Conservation (phyloP, 352 stramenopile genomes). For the Phytophthora hybrid region DNA sequence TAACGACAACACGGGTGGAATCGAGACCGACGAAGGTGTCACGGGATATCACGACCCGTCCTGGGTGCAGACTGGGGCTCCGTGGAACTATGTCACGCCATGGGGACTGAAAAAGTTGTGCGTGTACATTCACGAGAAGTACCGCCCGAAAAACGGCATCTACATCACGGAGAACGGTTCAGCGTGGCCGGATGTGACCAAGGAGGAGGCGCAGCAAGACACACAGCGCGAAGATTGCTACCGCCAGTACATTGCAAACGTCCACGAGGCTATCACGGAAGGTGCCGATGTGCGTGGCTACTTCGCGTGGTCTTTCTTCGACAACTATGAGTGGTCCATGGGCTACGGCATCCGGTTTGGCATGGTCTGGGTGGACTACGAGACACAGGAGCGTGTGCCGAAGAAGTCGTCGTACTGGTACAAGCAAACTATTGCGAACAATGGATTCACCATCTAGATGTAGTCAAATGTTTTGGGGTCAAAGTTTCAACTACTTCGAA, state of each 20-base stretch:
- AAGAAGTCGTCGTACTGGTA: slow-evolving; percentile 68
- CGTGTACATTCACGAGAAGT: slow-evolving; percentile 89
- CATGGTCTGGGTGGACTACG: slow-evolving; percentile 58
- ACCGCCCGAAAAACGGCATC: slow-evolving; percentile 74
- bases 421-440: slow-evolving; percentile 49
- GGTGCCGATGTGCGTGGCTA: slow-evolving; percentile 76
- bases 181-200: slow-evolving; percentile 60
- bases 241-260: slow-evolving; percentile 78
- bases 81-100: slow-evolving; percentile 73
- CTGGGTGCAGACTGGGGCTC: slow-evolving; percentile 79
- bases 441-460: slow-evolving; percentile 37
- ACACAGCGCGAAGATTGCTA: slow-evolving; percentile 79
- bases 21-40: slow-evolving; percentile 49
- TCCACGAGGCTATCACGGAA: slow-evolving; percentile 49
- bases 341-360: slow-evolving; percentile 62
- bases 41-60: slow-evolving; percentile 41
- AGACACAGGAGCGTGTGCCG: slow-evolving; percentile 61
- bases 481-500: too few species aligned
- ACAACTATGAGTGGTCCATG: slow-evolving; percentile 93
- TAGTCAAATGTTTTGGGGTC: too few species aligned
- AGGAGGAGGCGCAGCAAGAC: slow-evolving; percentile 75
- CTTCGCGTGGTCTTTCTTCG: slow-evolving; percentile 91
- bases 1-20: slow-evolving; percentile 38
- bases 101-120: slow-evolving; percentile 90
- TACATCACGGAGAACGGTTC: slow-evolving; percentile 94